Conservation (phyloP, 306 rosid genomes). For the Pyrus pyrifolia region DNA sequence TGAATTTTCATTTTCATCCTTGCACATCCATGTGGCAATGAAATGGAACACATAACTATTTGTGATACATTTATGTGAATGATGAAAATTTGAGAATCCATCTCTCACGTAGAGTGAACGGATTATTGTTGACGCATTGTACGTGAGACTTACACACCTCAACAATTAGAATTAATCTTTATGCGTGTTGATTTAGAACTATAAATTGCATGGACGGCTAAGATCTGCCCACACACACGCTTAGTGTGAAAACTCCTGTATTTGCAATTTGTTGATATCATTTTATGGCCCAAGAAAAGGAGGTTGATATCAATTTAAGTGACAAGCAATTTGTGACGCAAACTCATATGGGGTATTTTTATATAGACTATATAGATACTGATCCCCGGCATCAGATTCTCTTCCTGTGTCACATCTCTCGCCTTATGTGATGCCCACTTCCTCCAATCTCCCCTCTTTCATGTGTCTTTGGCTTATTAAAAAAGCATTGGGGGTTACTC, state of each 20-base stretch:
- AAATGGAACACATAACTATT: too few species aligned
- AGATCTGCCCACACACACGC: neutral
- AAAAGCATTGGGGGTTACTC: neutral
- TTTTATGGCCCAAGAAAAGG: neutral
- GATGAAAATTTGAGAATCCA: too few species aligned
- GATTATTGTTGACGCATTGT: too few species aligned
- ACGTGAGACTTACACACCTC: too few species aligned
- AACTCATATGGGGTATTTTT: neutral
- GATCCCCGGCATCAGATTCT: neutral
- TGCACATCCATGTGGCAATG: too few species aligned
- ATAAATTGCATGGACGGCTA: too few species aligned
- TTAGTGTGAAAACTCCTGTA: neutral
- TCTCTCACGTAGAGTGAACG: too few species aligned
- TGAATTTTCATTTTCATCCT: too few species aligned
- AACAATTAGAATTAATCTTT: too few species aligned
- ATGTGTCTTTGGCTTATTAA: neutral
- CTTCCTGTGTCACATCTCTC: neutral
- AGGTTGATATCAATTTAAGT: neutral
- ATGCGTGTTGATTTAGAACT: too few species aligned
- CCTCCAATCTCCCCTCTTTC: conserved; percentile 31
- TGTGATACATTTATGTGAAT: too few species aligned
- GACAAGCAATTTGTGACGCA: neutral
- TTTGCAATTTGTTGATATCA: neutral
- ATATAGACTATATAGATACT: neutral
- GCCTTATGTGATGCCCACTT: conserved; percentile 36